Base-by-base conservation (phyloP, 306 rosid genomes). In the Lupinus albus region DNA sequence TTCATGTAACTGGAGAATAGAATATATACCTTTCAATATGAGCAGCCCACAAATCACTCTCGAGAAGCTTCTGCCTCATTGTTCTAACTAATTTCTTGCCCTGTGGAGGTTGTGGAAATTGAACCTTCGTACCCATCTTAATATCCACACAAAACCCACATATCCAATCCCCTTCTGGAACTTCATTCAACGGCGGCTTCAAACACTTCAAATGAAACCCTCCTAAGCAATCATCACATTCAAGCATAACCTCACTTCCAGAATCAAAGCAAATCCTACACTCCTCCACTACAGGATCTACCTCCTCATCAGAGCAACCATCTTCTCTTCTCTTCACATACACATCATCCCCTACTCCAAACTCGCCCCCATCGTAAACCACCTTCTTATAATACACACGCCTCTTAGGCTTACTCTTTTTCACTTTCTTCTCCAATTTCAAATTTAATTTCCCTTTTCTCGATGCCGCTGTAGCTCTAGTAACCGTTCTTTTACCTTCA, bases 141-240 rank as follows among this genome's bases (percentile, higher is more conserved):
- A 75, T 79, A 77, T 86, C 94, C 73, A 79, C 87, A 5, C 98
- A 93, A 75, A 81, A 84, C 32, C 64, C 83, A 49, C 97, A 93
- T 2, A 75, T 69, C 96, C 98, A 93, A 77, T 88, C 97, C 45
- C 89, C 98, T 62, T 89, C 94, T 0, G 97, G 97, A 70, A 93
- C 84, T n/a, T 68, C 88, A 79, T 77, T 80, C 76, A 88, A 64
- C 0, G 97, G 91, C 21, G 97, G 96, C 52, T 62, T 83, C 87
- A 93, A 80, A 76, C 98, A 93, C 60, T 83, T 88, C 84, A 93
- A 82, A 73, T 93, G 97, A 69, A 88, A 89, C 52, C 97, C 98
- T 46, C 88, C 81, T 55, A 89, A 85, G 50, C 97, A 93, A 79
- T 81, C 95, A 44, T 93, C 98, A 39, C 98, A 93, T 78, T 93